Conservation (phyloP, 805 yeast species). For the Torulaspora indica region DNA sequence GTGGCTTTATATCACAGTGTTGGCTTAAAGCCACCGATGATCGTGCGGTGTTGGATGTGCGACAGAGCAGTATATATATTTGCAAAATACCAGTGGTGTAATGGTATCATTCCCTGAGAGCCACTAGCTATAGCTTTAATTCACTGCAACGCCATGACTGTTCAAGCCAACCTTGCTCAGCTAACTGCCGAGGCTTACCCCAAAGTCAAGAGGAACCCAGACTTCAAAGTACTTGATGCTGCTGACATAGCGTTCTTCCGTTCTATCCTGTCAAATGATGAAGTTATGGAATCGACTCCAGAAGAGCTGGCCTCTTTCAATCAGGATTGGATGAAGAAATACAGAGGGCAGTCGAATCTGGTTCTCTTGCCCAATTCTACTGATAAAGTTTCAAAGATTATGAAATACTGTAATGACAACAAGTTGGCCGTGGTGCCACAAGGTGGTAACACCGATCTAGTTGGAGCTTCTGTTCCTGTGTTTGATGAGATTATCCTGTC, state of each 20-base stretch:
- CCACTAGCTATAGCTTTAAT: not conserved
- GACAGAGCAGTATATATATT: not conserved
- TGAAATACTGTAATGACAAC: slow-evolving; percentile 67
- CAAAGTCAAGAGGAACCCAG: slow-evolving; percentile 44
- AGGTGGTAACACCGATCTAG: slow-evolving; percentile 90
- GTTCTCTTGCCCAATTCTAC: slow-evolving; percentile 74
- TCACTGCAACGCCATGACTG: slow-evolving; percentile 7
- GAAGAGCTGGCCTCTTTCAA: slow-evolving; percentile 37
- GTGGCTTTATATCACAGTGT: not conserved
- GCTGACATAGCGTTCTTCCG: slow-evolving; percentile 55
- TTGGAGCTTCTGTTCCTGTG: slow-evolving; percentile 82
- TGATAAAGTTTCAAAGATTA: slow-evolving; percentile 63
- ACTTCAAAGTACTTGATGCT: slow-evolving; percentile 47
- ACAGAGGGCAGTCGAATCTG: slow-evolving; percentile 68
- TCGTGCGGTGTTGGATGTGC: not conserved
- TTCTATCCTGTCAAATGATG: slow-evolving; percentile 43
- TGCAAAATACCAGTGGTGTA: not conserved
- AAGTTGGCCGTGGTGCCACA: slow-evolving; percentile 82
- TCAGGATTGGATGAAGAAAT: slow-evolving; percentile 87
- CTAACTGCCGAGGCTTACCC: slow-evolving; percentile 67
- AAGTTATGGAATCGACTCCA: slow-evolving; percentile 12
- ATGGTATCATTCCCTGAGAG: not conserved
- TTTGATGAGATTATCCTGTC: slow-evolving; percentile 78
- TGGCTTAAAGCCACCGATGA: not conserved
- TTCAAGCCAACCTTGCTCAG: slow-evolving; percentile 12